Evolutionary conservation across 2,329 filamentous ascomycete genomes (phyloP), one percentile per base, ranked within the genome.

Genomic region (Daldinia sp.): DNA sequence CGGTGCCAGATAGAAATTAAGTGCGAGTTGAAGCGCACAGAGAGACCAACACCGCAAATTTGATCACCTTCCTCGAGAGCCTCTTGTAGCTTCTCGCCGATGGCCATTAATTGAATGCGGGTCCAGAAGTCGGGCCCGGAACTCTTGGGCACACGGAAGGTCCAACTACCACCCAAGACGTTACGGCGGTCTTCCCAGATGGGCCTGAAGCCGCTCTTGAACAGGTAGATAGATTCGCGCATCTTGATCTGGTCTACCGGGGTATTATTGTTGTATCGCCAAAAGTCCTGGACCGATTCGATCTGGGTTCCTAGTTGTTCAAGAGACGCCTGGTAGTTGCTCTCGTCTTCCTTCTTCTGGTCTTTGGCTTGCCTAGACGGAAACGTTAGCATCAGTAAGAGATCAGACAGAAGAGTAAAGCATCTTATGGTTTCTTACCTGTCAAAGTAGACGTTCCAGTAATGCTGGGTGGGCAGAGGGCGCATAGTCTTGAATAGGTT

Each of bases 1-100:
- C 95, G 92, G 80, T 97, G 95, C 94, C 94, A 98, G 73, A 98
- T 87, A 70, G 91, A 91, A 75, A 97, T 90, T 70, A 97, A 87
- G 75, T 94, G 89, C 27, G 89, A 90, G 79, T 94, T 96, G 84
- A 95, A 96, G 72, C 94, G 90, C 60, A 94, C 91, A 1, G 91
- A 93, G 68, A 95, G 88, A 39, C 91, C 92, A 47, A 97, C 89
- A 51, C 94, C 94, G 75, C 94, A 95, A 70, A 98, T 90, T 75
- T 96, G 93, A 75, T 93, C 90, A 63, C 87, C 86, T 61, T 86
- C 83, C 53, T 91, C 90, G 9, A 96, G 82, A 13, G 86, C 90
- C 67, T 85, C 83, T 79, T 95, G 90, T 66, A 96, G 80, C 73
- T 90, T 85, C 81, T 96, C 92, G 30, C 92, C 92, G 64, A 95